A percentile compares a stretch with the other conserved stretches of the same genome.
Conservation (phyloP, 1,284 basidiomycete genomes). For the Tetrapyrgos nigripes region DNA sequence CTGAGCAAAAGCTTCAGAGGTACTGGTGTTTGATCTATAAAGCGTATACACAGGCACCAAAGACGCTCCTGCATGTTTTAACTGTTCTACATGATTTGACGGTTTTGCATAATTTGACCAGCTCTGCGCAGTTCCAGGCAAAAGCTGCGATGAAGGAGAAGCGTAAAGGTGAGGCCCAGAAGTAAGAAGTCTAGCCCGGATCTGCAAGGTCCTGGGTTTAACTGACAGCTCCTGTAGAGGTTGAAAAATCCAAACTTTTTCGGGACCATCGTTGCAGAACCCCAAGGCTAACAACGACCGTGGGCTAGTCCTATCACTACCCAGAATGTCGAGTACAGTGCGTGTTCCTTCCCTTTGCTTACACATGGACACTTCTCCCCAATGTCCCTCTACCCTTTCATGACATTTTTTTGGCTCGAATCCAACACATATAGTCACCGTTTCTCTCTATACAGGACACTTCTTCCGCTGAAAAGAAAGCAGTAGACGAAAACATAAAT, state of each 20-base stretch:
- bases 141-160: constrained; percentile 21
- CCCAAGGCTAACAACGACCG: constrained; percentile 84
- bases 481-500: constrained; percentile 82
- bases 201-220: constrained; percentile 51
- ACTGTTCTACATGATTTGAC: not conserved
- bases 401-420: not conserved
- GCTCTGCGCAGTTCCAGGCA: not conserved
- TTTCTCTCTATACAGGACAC: constrained; percentile 85
- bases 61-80: constrained; percentile 16
- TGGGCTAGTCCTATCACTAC: constrained; percentile 83
- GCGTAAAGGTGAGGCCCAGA: constrained; percentile 16
- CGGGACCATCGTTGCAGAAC: constrained; percentile 64
- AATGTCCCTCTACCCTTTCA: not conserved
- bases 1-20: constrained; percentile 57
- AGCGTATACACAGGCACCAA: constrained; percentile 45
- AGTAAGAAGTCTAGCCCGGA: constrained; percentile 40
- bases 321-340: constrained; percentile 82
- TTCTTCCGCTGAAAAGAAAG: constrained; percentile 92
- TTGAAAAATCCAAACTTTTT: constrained; percentile 52
- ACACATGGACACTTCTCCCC: no score
- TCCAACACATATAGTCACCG: no score
- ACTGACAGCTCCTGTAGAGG: constrained; percentile 52
- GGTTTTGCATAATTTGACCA: not conserved
- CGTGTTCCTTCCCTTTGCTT: constrained; percentile 26
- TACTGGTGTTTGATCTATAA: constrained; percentile 58